Evolutionary conservation across 495 filamentous ascomycete species (phyloP), one percentile per base, ranked within the genome.

Genomic region (Usnea hakonensis): DNA sequence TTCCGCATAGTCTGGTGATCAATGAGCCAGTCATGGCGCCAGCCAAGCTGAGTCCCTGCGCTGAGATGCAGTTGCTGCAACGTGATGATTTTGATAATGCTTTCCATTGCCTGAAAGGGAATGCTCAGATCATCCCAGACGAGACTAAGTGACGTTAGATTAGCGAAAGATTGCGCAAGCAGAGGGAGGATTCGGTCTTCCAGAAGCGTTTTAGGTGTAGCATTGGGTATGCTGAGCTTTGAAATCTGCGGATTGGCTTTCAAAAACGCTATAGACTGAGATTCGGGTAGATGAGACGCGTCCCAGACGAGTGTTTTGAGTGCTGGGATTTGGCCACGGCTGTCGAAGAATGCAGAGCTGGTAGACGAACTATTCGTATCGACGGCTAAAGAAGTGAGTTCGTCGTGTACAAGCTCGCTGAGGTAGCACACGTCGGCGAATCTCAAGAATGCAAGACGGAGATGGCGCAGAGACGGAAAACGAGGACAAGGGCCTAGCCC

Each of bases 41-140:
- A 48, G 23, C 57, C 38, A 19, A 19, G 30, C 40, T 57, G 43
- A n/a, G 17, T 3, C 5, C 57, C 65, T 21, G 50, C 58, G 50
- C 58, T 59, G 5, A 68, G 26, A 44, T 56, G 56, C 14, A 68
- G 56, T 48, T 68, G 58, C 23, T 60, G 7, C 10, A 67, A 35
- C 3, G 35, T 65, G 14, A 10, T n/a, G 13, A 64, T 17, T 17
- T 32, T n/a, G 23, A 33, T 17, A 37, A 66, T 65, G 11, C 36
- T 32, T 35, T 50, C 23, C n/a, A 64, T 9, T 1, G 65, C 28
- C 17, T 19, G 26, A 13, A 30, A 28, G n/a, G 54, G 46, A 19
- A 40, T 33, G 13, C 2, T 2, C 19, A 8, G 3, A 13, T 19
- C 33, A 32, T 32, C 16, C 46, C 44, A 64, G 14, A 32, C 8